A percentile compares a stretch with the other conserved stretches of the same genome.
Conservation (phyloP, 805 yeast species). For the Pichia rugopelliculosa region DNA sequence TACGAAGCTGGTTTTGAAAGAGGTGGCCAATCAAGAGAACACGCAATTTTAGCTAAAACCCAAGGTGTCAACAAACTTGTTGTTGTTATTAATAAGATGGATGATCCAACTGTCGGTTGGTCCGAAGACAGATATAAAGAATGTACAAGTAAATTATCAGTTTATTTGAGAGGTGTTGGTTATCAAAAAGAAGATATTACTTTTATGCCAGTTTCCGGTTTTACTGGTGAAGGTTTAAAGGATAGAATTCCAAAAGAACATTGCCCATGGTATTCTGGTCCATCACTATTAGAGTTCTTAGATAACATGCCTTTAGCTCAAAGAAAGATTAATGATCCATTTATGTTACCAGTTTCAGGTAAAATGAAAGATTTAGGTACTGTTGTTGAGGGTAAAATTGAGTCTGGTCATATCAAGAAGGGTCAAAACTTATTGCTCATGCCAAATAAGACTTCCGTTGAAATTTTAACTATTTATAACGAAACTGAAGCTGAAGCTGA, state of each 20-base stretch:
- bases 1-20: conserved; percentile 98
- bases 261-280: conserved; percentile 94
- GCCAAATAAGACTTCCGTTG: conserved; percentile 86
- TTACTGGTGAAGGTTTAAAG: conserved; percentile 93
- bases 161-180: conserved; percentile 82
- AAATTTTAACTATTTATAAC: conserved; percentile 79
- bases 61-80: conserved; percentile 94
- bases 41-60: conserved; percentile 93
- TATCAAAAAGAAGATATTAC: conserved; percentile 80
- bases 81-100: conserved; percentile 97
- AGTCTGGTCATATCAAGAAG: conserved; percentile 87
- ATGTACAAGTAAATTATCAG: conserved; percentile 76
- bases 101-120: conserved; percentile 95
- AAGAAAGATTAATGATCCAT: conserved; percentile 89
- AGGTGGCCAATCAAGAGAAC: conserved; percentile 99
- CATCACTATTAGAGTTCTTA: conserved; percentile 82
- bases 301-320: conserved; percentile 74
- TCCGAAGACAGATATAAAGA: conserved; percentile 93
- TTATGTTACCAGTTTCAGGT: conserved; percentile 92
- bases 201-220: conserved; percentile 97
- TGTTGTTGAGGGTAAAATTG: conserved; percentile 96
- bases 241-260: conserved; percentile 64
- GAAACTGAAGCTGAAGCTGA: conserved; percentile 95
- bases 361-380: conserved; percentile 98
- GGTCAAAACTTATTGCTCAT: conserved; percentile 68